Percentiles rank a stretch among this genome's conserved stretches.
phyloP scores from a whole-genome alignment of 768 basidiomycete genomes.

The Boletus rubropictus region DNA sequence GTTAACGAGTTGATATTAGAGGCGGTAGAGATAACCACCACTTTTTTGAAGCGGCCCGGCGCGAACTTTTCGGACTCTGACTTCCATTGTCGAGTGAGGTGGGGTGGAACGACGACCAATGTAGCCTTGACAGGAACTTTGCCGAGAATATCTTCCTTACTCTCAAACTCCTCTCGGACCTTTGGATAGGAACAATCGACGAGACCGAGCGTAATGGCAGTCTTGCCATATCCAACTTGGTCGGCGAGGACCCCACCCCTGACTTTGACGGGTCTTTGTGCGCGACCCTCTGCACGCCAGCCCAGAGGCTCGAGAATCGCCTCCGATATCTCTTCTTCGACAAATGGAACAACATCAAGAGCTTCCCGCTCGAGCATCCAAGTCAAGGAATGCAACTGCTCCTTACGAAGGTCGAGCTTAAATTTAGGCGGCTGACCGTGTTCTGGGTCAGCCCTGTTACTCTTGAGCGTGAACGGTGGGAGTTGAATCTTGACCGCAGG shows the following conservation, averaged over 20 bases:
- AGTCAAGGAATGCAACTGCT: conserved; percentile 83
- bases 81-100: conserved; percentile 86
- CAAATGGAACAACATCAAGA: conserved; percentile 57
- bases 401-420: conserved; percentile 62
- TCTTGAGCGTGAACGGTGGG: conserved; percentile 63
- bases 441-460: conserved; percentile 68
- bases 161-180: conserved; percentile 53
- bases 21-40: conserved; percentile 63
- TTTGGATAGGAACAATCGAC: conserved; percentile 64
- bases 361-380: conserved; percentile 91
- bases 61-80: conserved; percentile 82
- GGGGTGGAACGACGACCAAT: conserved; percentile 82
- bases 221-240: conserved; percentile 96
- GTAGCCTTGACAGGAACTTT: conserved; percentile 78
- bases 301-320: conserved; percentile 79
- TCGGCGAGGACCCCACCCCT: conserved; percentile 92
- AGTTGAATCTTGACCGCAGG: conserved; percentile 54
- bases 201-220: conserved; percentile 87
- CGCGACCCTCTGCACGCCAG: conserved; percentile 93
- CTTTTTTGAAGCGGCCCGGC: conserved; percentile 37
- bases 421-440: conserved; percentile 79
- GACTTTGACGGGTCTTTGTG: conserved; percentile 65
- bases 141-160: conserved; percentile 43
- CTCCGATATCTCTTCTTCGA: conserved; percentile 94
- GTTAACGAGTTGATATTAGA: conserved; percentile 65